Conservation (phyloP, 805 yeast species). For the Teunomyces atbi region DNA sequence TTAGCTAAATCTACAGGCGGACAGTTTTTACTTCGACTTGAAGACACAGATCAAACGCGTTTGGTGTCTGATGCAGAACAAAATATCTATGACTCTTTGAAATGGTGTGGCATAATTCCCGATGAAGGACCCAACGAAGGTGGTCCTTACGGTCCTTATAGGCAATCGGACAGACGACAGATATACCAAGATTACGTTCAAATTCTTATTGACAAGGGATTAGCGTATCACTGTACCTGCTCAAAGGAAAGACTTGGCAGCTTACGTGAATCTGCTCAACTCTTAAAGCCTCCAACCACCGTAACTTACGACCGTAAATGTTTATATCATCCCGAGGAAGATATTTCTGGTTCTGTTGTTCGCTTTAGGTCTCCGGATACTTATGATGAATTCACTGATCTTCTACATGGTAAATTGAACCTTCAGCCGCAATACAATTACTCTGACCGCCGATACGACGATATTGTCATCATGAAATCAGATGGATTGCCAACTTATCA, state of each 20-base stretch:
- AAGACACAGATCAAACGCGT: conserved; percentile 88
- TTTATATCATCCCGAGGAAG: conserved; percentile 29
- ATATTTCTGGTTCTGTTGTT: conserved; percentile 45
- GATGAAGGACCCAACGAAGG: conserved; percentile 81
- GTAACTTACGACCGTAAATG: conserved; percentile 91
- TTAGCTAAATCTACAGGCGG: conserved; percentile 81
- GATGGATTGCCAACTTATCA: conserved; percentile 96
- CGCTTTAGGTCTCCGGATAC: conserved; percentile 73
- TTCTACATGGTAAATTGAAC: conserved; percentile 73
- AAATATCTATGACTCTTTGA: conserved; percentile 68
- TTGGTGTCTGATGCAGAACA: conserved; percentile 80
- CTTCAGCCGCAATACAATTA: conserved; percentile 77
- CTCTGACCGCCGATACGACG: conserved; percentile 78
- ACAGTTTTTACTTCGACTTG: conserved; percentile 75
- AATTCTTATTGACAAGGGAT: conserved; percentile 55
- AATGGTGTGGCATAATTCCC: conserved; percentile 71
- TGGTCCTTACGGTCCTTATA: conserved; percentile 67
- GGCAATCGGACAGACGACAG: conserved; percentile 75
- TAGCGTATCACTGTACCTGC: conserved; percentile 87
- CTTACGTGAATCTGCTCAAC: conserved; percentile 70
- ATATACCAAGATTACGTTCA: conserved; percentile 65
- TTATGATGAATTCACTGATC: conserved; percentile 68
- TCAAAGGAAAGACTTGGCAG: conserved; percentile 70
- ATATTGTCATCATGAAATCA: conserved; percentile 85
- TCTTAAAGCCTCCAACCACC: conserved; percentile 81